Evolutionary conservation across 2,329 filamentous ascomycete species (phyloP), one percentile per base, ranked within the genome.

Genomic region (Gremmenia infestans): DNA sequence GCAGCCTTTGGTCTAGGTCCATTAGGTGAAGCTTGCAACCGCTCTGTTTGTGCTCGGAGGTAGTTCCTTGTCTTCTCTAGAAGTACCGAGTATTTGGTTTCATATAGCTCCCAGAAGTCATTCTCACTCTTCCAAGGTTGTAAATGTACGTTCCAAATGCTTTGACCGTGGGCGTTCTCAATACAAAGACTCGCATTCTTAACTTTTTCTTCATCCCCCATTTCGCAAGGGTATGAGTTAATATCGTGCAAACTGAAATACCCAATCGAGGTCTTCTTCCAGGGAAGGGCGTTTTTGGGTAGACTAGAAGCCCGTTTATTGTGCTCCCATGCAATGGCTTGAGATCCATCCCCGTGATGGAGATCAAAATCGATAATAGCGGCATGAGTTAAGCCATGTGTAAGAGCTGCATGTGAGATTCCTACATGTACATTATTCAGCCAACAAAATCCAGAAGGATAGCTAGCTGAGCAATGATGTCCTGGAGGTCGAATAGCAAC

Each of bases 231-330:
- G 68, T 95, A 99, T 0, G 93, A 97, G 72, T 99, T 97, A 75
- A 99, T 97, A 68, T 99, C 94, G 71, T 99, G 94, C 45, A 99
- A 72, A 70, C 92, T 97, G 72, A 96, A 97, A 70, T 99, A 99
- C 9, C 92, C 94, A 65, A 97, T 94, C 0, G 88, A 86, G 0
- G 87, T 86, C 75, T 89, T 94, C 74, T 93, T 93, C 79, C 87
- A 88, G 32, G 80, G 76, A 0, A 87, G 79, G 0, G 86, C 83
- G 67, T 89, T 93, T 71, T 88, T 91, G 6, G 83, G 71, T 42
- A 86, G 76, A 15, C 74, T 76, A 3, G 76, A 71, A 42, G 87
- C 83, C 58, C 88, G 86, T 48, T 82, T 78, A 68, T 97, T 99
- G 65, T 95, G 89, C 43, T 88, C 83, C 93, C 93, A 97, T 0